Percentiles rank a stretch among this genome's conserved stretches.
Evolutionary conservation across 2,329 filamentous ascomycete species (phyloP).

Genomic region (Ophiognomonia clavigignenti-juglandacearum): DNA sequence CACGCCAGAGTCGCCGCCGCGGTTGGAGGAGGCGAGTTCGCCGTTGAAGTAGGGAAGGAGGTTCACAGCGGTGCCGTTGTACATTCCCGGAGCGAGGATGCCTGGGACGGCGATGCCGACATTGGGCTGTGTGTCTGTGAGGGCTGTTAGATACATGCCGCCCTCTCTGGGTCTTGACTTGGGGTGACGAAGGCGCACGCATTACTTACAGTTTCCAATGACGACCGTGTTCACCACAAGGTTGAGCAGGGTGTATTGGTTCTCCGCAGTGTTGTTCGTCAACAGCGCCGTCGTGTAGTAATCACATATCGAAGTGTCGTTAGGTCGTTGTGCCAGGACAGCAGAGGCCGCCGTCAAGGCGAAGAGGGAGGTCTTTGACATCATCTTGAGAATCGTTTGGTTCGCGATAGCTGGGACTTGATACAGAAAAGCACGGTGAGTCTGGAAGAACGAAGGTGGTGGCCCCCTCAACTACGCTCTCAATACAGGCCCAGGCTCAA

Average conservation of each 20-base stretch:
- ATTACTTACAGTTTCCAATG: conserved; percentile 51
- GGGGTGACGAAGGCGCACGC: neutral
- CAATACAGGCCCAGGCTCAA: too few species aligned
- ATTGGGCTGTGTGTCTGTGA: conserved; percentile 47
- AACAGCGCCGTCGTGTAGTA: conserved; percentile 59
- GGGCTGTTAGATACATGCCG: neutral
- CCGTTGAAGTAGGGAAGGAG: conserved; percentile 58
- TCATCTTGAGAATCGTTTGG: conserved; percentile 19
- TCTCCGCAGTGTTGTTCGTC: conserved; percentile 53
- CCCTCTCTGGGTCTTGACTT: neutral
- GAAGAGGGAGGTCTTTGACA: conserved; percentile 20
- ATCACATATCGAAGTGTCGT: conserved; percentile 52
- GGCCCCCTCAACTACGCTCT: too few species aligned
- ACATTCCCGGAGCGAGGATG: conserved; percentile 47
- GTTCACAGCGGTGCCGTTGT: conserved; percentile 48
- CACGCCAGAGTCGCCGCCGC: conserved; percentile 36
- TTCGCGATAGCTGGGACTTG: neutral
- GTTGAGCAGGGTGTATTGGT: conserved; percentile 51
- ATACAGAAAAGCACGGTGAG: too few species aligned
- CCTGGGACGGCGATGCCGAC: conserved; percentile 49
- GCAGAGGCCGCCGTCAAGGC: conserved; percentile 23
- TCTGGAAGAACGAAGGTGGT: too few species aligned
- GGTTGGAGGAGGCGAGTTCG: conserved; percentile 47
- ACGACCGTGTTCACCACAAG: conserved; percentile 59
- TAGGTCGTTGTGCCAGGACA: conserved; percentile 39